Percentiles rank a stretch among this genome's conserved stretches.
phyloP scores from a whole-genome alignment of 2,329 filamentous ascomycete species.

The Sclerotinia minor region DNA sequence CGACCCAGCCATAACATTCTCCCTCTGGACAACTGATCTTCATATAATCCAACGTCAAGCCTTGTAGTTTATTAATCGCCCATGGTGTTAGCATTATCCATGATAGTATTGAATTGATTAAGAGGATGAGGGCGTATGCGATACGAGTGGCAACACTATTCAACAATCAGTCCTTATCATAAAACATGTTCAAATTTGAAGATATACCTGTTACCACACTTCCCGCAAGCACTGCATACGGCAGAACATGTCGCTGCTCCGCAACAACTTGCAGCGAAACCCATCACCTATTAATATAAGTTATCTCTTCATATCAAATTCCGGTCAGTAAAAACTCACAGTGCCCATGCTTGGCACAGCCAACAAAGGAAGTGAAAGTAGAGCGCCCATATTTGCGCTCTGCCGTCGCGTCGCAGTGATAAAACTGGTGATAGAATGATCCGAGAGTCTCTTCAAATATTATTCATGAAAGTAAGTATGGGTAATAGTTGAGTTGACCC shows the following conservation, averaged over 20 bases:
- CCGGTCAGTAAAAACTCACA: slow-evolving; percentile 57
- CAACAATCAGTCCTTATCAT: slow-evolving; percentile 26
- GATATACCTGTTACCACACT: slow-evolving; percentile 86
- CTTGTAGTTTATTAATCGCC: slow-evolving; percentile 93
- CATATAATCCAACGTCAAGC: slow-evolving; percentile 92
- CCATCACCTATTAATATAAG: slow-evolving; percentile 59
- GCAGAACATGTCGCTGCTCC: slow-evolving; percentile 95
- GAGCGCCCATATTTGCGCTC: slow-evolving; percentile 71
- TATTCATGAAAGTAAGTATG: slow-evolving; percentile 6
- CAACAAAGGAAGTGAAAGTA: slow-evolving; percentile 86
- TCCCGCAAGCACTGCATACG: slow-evolving; percentile 92
- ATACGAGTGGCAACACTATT: slow-evolving; percentile 90
- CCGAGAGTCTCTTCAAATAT: neutral
- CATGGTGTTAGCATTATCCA: slow-evolving; percentile 99
- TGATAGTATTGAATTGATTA: slow-evolving; percentile 93
- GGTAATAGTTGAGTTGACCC: slow-evolving; percentile 6
- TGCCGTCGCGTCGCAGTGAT: neutral
- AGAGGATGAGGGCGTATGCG: slow-evolving; percentile 89
- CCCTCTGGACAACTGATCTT: slow-evolving; percentile 90
- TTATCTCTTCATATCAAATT: slow-evolving; percentile 27
- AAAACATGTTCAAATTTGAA: neutral
- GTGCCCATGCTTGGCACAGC: slow-evolving; percentile 83
- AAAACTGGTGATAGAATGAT: slow-evolving; percentile 2
- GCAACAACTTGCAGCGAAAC: slow-evolving; percentile 85
- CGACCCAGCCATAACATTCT: slow-evolving; percentile 92